Evolutionary conservation across 2,329 filamentous ascomycete species (phyloP).

Genomic region (Scleromitrula shiraiana): DNA sequence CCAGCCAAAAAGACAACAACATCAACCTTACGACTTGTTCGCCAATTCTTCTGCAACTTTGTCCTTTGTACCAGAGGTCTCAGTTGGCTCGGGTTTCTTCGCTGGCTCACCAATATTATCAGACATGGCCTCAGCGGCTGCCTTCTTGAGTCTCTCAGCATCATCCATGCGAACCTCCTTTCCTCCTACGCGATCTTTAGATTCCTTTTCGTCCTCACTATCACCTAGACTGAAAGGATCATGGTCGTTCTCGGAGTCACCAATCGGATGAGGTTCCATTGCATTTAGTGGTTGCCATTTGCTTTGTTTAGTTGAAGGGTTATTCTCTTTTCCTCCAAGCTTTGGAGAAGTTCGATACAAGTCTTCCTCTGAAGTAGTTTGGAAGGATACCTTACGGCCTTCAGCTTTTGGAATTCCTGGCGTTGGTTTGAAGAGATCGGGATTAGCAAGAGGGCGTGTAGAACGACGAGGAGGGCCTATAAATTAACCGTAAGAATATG

Average conservation of each 20-base stretch:
- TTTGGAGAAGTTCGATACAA: slow-evolving; percentile 61
- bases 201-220: slow-evolving; percentile 83
- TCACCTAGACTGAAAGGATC: slow-evolving; percentile 96
- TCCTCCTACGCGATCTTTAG: slow-evolving; percentile 46
- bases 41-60: slow-evolving; percentile 25
- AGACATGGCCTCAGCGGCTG: slow-evolving; percentile 42
- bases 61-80: slow-evolving; percentile 26
- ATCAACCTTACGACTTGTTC: slow-evolving; percentile 19
- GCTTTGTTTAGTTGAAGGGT: slow-evolving; percentile 58
- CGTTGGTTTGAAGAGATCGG: slow-evolving; percentile 70
- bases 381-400: slow-evolving; percentile 45
- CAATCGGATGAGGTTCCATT: slow-evolving; percentile 76
- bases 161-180: slow-evolving; percentile 47
- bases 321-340: slow-evolving; percentile 44
- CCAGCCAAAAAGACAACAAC: not conserved
- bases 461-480: slow-evolving; percentile 49
- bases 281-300: slow-evolving; percentile 95
- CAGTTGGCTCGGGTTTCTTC: slow-evolving; percentile 25
- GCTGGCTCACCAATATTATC: slow-evolving; percentile 31
- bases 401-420: slow-evolving; percentile 37
- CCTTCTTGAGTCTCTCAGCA: slow-evolving; percentile 54
- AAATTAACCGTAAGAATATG: slow-evolving; percentile 21
- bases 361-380: slow-evolving; percentile 61
- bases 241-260: slow-evolving; percentile 63
- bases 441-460: slow-evolving; percentile 62